Conservation (phyloP, 2,329 filamentous ascomycete species). For the Bipolaris victoriae region DNA sequence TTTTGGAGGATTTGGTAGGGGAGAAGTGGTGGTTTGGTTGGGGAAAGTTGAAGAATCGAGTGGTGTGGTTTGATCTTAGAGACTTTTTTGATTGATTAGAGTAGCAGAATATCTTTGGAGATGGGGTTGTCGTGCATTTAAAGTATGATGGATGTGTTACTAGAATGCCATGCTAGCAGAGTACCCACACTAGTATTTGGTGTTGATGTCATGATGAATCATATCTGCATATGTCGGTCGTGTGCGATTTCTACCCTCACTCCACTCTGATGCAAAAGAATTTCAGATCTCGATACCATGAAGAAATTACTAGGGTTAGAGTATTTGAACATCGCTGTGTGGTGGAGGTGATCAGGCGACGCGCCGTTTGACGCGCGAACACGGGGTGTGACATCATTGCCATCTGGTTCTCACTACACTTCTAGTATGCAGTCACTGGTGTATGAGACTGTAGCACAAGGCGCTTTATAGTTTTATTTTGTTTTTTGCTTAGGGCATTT, state of each 20-base stretch:
- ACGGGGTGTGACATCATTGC: constrained; percentile 14
- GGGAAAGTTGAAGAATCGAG: not conserved
- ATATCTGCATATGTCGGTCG: constrained; percentile 5
- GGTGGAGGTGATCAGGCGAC: not conserved
- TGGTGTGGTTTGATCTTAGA: no score
- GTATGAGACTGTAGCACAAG: not conserved
- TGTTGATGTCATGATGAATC: constrained; percentile 20
- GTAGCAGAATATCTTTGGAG: not conserved
- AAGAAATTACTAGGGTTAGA: not conserved
- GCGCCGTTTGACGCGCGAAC: constrained; percentile 9
- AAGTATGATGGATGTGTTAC: not conserved
- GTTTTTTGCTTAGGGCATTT: no score
- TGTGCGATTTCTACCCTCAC: not conserved
- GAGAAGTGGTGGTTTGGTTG: not conserved
- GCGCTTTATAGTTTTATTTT: not conserved
- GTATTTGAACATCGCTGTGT: not conserved
- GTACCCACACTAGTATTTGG: constrained; percentile 10
- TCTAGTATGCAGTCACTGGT: not conserved
- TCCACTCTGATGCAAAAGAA: not conserved
- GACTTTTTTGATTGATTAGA: not conserved
- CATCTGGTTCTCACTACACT: no score
- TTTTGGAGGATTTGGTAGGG: constrained; percentile 7
- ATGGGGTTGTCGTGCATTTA: not conserved
- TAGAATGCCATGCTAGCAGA: constrained; percentile 11
- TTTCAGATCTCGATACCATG: not conserved